These are phyloP conservation scores for Arthrobotrys pseudoclavata DNA, from an alignment of 2,329 filamentous ascomycete species.

Conservation along the genomic window DNA sequence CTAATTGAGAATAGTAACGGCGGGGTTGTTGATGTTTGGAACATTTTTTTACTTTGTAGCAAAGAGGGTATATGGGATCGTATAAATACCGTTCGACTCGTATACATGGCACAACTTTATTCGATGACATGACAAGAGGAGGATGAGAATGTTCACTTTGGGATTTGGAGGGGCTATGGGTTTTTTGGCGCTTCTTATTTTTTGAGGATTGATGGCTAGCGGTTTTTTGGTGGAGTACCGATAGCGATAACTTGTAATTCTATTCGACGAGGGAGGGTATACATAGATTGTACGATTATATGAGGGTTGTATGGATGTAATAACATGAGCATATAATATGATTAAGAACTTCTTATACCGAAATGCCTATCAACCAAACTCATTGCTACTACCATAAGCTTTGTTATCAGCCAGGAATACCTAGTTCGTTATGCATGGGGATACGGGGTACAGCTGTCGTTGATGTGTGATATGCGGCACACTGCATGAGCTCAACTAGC, in stretches of 20 bases:
- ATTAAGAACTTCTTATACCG: too few relatives aligned
- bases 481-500: not conserved
- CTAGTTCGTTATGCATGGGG: not conserved
- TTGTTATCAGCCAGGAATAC: too few relatives aligned
- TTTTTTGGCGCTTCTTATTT: not conserved
- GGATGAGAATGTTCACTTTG: not conserved
- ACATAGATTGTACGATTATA: slow-evolving; percentile 37
- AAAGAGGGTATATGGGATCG: slow-evolving; percentile 85
- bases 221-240: not conserved
- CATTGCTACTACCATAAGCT: too few relatives aligned
- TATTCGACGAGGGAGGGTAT: not conserved
- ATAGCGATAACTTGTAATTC: not conserved
- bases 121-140: not conserved
- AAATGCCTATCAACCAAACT: too few relatives aligned
- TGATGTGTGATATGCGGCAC: not conserved
- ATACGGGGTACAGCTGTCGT: not conserved
- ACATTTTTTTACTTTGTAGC: slow-evolving; percentile 83
- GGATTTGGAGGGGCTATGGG: not conserved
- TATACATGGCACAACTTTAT: not conserved
- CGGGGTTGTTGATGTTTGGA: slow-evolving; percentile 82
- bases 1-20: slow-evolving; percentile 71
- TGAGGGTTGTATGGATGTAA: slow-evolving; percentile 11
- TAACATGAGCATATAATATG: slow-evolving; percentile 3
- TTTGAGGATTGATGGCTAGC: not conserved
- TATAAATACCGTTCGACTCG: slow-evolving; percentile 67